Evolutionary conservation across 495 filamentous ascomycete genomes (phyloP), one percentile per base, ranked within the genome.

Genomic region (Penicillium daleae): DNA sequence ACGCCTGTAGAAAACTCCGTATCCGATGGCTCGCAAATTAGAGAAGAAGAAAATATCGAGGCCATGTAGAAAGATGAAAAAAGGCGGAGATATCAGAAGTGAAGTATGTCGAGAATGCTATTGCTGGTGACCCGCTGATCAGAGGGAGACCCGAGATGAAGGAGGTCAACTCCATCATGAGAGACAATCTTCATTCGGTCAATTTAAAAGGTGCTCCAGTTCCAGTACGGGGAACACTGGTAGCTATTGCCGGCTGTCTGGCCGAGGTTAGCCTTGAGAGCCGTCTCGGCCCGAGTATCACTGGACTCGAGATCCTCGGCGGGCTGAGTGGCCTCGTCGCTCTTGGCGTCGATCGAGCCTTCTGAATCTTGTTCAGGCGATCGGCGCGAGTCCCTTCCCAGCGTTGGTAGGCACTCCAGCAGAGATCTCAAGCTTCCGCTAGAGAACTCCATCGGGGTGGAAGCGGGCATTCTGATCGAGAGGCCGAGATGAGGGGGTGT

Each of bases 141-240:
- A 46, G 19, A 39, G 37, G 10, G 33, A 21, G 51, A 32, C 29
- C 27, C 50, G 17, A 32, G 27, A 19, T 0, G 26, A 5, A n/a
- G 46, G 39, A 39, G 6, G n/a, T 39, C 21, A 24, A 46, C 13
- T 24, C 39, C 6, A 21, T 19, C n/a, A n/a, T n/a, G n/a, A 59
- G 31, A 29, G 4, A 12, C 7, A 8, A 24, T 3, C 19, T n/a
- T 48, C 21, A 1, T 6, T 46, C 21, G 19, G 22, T 27, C 48
- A 35, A 59, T 87, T n/a, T 72, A 96, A 70, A 96, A 96, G 15
- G 92, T 96, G 80, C 92, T 95, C 92, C 92, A 96, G 69, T 90
- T 90, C 91, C 91, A 95, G 74, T 92, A 35, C 89, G 80, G 29
- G 90, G 90, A 55, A 93, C 86, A 71, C 91, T 95, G 65, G 84